phyloP scores from a whole-genome alignment of 306 rosid genomes.

The Dryas octopetala region DNA sequence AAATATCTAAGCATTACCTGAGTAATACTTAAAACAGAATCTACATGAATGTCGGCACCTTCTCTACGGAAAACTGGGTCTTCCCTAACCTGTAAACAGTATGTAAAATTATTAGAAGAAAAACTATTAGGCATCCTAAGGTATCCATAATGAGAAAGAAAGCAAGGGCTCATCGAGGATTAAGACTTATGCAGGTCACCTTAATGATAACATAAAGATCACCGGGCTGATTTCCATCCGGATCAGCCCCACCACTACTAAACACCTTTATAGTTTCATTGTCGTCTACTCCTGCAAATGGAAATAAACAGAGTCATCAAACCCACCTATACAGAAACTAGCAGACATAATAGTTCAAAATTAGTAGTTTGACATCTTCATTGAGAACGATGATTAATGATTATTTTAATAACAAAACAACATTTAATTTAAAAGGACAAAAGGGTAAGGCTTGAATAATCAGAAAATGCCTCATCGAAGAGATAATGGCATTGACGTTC shows the following conservation, averaged over 20 bases:
- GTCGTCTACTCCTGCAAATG: constrained; percentile 69
- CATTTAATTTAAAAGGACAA: too few relatives aligned
- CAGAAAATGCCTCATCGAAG: too few relatives aligned
- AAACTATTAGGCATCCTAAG: neutral
- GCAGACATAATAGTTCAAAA: neutral
- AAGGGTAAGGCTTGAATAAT: too few relatives aligned
- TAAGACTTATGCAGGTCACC: constrained; percentile 35
- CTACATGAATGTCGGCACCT: constrained; percentile 88
- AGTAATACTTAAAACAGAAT: constrained; percentile 69
- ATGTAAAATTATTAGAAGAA: neutral
- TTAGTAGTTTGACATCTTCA: neutral
- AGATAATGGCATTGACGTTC: too few relatives aligned
- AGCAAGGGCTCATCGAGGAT: neutral
- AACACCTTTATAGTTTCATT: constrained; percentile 57
- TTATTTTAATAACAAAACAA: neutral
- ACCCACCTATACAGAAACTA: constrained; percentile 1
- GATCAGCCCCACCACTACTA: constrained; percentile 88
- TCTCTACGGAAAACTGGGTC: constrained; percentile 91
- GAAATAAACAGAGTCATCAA: constrained; percentile 22
- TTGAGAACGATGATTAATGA: neutral
- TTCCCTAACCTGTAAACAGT: constrained; percentile 61
- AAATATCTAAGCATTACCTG: constrained; percentile 49
- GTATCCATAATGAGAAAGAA: constrained; percentile 1
- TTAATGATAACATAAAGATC: constrained; percentile 74
- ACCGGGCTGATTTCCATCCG: constrained; percentile 83